These are phyloP conservation scores for Phytopythium aichiense DNA, from an alignment of 352 stramenopile species.

Conservation along the genomic window DNA sequence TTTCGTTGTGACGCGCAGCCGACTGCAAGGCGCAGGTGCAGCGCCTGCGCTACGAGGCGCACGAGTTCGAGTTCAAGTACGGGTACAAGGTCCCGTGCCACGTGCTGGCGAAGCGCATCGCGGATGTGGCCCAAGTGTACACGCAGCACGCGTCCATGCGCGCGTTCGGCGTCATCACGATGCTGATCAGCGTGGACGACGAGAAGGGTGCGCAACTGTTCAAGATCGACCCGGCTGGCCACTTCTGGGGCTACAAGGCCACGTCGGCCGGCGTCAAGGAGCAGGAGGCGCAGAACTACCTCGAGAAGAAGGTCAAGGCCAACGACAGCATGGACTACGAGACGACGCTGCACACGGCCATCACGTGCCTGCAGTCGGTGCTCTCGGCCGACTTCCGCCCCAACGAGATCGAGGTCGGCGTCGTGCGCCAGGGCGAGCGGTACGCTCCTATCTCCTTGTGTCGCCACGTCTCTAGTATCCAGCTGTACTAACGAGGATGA, in stretches of 20 bases:
- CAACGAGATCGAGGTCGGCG: constrained; percentile 93
- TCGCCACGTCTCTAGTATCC: background rate
- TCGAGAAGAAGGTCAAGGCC: constrained; percentile 97
- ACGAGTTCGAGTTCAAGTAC: constrained; percentile 97
- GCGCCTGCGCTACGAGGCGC: constrained; percentile 94
- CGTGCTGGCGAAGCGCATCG: constrained; percentile 95
- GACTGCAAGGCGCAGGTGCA: constrained; percentile 93
- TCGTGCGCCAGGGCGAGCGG: constrained; percentile 57
- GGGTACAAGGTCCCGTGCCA: constrained; percentile 95
- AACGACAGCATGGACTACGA: constrained; percentile 90
- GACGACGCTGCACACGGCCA: constrained; percentile 94
- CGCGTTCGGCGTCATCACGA: constrained; percentile 93
- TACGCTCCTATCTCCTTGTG: constrained; percentile 27
- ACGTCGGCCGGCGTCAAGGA: constrained; percentile 95
- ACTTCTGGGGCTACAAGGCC: constrained; percentile 95
- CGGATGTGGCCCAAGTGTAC: constrained; percentile 96
- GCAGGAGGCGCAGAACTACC: constrained; percentile 98
- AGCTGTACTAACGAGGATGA: constrained; percentile 25
- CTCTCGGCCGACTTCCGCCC: constrained; percentile 97
- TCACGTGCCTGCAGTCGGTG: constrained; percentile 97
- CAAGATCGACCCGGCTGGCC: constrained; percentile 98
- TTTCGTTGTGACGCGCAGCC: constrained; percentile 26
- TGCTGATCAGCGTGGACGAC: constrained; percentile 97
- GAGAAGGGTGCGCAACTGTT: constrained; percentile 97
- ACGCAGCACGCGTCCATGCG: constrained; percentile 95